Base-by-base conservation (phyloP, 2,329 filamentous ascomycete species). In the Diaporthe eres region DNA sequence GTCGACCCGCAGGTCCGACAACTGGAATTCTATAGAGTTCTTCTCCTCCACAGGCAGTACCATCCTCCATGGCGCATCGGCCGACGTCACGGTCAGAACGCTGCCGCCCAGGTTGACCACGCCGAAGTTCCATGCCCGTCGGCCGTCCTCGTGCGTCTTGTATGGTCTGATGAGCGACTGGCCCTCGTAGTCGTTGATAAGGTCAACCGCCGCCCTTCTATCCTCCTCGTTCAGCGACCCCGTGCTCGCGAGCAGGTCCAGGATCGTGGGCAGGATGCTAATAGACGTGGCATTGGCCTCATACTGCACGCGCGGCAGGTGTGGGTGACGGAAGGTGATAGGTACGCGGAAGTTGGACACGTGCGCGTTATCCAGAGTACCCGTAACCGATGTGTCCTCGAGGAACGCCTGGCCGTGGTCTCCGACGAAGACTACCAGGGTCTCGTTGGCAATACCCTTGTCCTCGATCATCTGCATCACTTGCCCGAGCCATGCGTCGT, bases 51-150 rank as follows among this genome's bases (percentile, higher is more conserved):
- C 76, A 9, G 79, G 79, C 28, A 80, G 76, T 12, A 79, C 77
- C 42, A 80, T 71, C 58, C 77, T 67, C 75, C 77, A 80, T 5
- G 71, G 47, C 39, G 75, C 70, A 31, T 76, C 76, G 39, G 68
- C 79, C 42, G 60, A 77, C 34, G 79, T 79, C 28, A 79, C 74
- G 17, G 75, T 76, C 22, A 80, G 70, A 71, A 79, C 78, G 15
- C 77, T 75, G 34, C 75, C 78, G 31, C 79, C 79, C n/a, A 77
- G 74, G 73, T 80, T 80, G 77, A 94, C 80, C 89, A 91, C 31
- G 88, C 90, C 73, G 89, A 90, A 75, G 83, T 92, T 63, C 90
- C 90, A 9, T 83, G 78, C 78, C 22, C 76, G 83, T 4, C 83
- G 82, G 9, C 82, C 82, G 63, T 82, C 81, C 25, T 84, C 79